phyloP scores from a whole-genome alignment of 768 basidiomycete species.

The Suillus occidentalis region DNA sequence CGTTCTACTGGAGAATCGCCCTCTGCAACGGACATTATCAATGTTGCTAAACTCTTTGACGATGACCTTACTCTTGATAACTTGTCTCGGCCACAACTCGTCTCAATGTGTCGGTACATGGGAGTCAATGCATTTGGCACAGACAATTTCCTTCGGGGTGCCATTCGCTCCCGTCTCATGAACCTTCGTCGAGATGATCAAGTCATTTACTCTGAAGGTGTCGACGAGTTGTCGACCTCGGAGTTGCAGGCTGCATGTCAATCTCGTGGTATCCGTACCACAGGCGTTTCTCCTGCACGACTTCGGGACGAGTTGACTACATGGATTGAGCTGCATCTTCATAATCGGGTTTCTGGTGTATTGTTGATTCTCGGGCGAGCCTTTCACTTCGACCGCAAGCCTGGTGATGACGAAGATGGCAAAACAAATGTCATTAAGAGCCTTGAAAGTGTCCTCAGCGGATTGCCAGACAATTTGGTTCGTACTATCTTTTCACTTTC shows the following conservation, averaged over 20 bases:
- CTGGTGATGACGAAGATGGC: conserved; percentile 75
- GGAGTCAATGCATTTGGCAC: conserved; percentile 98
- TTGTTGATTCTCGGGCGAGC: conserved; percentile 92
- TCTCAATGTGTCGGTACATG: conserved; percentile 98
- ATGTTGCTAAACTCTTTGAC: conserved; percentile 95
- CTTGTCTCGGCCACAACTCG: conserved; percentile 94
- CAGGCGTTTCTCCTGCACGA: conserved; percentile 82
- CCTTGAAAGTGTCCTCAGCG: conserved; percentile 87
- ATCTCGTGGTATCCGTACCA: conserved; percentile 88
- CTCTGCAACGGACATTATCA: conserved; percentile 84
- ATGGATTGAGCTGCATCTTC: conserved; percentile 92
- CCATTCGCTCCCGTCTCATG: conserved; percentile 80
- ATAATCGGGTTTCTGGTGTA: conserved; percentile 90
- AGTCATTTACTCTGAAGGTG: conserved; percentile 85
- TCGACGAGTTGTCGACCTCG: conserved; percentile 85
- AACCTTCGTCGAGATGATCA: conserved; percentile 91
- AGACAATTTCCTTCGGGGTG: conserved; percentile 94
- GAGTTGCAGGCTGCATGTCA: conserved; percentile 94
- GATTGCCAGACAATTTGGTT: conserved; percentile 92
- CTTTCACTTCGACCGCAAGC: conserved; percentile 85
- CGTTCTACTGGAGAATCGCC: conserved; percentile 95
- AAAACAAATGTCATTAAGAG: conserved; percentile 79
- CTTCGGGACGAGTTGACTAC: conserved; percentile 86
- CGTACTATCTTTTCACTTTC: neutral
- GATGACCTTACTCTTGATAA: conserved; percentile 98